Evolutionary conservation across 345 rosid genomes (phyloP), one percentile per base, ranked within the genome.

Genomic region (Syzygium aromaticum): DNA sequence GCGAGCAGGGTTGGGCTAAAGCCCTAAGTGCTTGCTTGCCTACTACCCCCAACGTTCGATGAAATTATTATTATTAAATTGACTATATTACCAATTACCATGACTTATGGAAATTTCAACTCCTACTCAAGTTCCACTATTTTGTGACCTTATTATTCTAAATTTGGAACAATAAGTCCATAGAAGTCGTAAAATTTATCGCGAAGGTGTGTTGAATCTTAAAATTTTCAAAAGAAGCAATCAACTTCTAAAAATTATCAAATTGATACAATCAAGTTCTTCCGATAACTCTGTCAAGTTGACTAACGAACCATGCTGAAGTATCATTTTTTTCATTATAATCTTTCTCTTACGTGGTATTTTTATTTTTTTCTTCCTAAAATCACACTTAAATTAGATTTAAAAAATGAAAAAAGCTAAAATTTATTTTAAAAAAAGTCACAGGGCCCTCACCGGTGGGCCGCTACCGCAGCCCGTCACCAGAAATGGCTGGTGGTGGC

Each of bases 131-230:
- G 0, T 61, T 61, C 17, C 19, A 61, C 33, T 61, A 17, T 5
- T 59, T 59, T 27, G 7, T 59, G 30, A 59, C 5, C 5, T 59
- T 59, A n/a, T 25, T n/a, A 59, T 27, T 59, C 30, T 2, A 0
- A 59, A 25, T 95, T 98, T 94, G 95, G 91, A 92, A 33, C 38
- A 33, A 96, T 98, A 95, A 94, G 96, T 89, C 96, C 94, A 94
- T 92, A 88, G 54, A 16, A 51, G 56, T 85, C 84, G 57, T 8
- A 0, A 59, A 10, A 0, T 5, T 27, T 25, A 0, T 57, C 3
- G 2, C 13, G 0, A 25, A 57, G 27, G 8, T 40, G 86, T 1
- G 7, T 43, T 6, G 46, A 6, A 1, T 43, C 46, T 43, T 43
- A 43, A 40, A 40, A 43, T 1, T 43, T 43, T 1, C 46, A 1